A percentile compares a stretch with the other conserved stretches of the same genome.
Conservation (phyloP, 2,329 filamentous ascomycete genomes). For the Cordyceps pruinosa region DNA sequence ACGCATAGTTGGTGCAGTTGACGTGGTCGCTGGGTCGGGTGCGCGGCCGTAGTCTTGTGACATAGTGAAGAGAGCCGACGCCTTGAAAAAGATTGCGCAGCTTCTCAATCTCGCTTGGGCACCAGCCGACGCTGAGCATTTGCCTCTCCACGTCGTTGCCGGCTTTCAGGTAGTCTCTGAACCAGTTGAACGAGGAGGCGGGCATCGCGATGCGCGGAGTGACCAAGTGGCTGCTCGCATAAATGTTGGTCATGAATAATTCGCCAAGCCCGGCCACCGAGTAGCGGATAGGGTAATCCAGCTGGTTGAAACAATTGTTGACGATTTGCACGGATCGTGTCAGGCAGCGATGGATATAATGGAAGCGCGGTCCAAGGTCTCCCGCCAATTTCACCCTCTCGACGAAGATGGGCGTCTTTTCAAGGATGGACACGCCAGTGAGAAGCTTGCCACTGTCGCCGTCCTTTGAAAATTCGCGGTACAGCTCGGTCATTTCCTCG, state of each 20-base stretch:
- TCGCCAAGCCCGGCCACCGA: constrained; percentile 25
- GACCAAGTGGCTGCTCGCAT: not conserved
- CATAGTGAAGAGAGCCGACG: constrained; percentile 20
- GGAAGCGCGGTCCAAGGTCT: constrained; percentile 13
- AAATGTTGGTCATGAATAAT: constrained; percentile 16
- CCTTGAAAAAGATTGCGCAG: constrained; percentile 19
- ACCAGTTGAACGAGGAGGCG: constrained; percentile 16
- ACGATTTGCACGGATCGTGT: constrained; percentile 15
- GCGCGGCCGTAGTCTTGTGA: constrained; percentile 17
- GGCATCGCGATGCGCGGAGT: constrained; percentile 14
- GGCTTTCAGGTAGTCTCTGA: constrained; percentile 14
- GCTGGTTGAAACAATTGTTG: constrained; percentile 13
- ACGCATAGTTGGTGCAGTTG: constrained; percentile 20
- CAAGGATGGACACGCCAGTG: not conserved
- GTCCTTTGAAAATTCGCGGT: constrained; percentile 12
- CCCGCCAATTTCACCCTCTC: constrained; percentile 13
- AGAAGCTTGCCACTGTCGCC: not conserved
- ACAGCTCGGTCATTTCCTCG: constrained; percentile 14
- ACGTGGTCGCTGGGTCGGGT: constrained; percentile 18
- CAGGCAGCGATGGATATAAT: constrained; percentile 18
- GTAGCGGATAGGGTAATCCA: constrained; percentile 20
- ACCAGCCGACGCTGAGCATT: constrained; percentile 27
- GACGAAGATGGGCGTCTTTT: constrained; percentile 1
- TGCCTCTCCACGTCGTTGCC: constrained; percentile 17
- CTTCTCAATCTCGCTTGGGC: constrained; percentile 25